Conservation (phyloP, 2,329 filamentous ascomycete species). For the Alternaria burnsii region DNA sequence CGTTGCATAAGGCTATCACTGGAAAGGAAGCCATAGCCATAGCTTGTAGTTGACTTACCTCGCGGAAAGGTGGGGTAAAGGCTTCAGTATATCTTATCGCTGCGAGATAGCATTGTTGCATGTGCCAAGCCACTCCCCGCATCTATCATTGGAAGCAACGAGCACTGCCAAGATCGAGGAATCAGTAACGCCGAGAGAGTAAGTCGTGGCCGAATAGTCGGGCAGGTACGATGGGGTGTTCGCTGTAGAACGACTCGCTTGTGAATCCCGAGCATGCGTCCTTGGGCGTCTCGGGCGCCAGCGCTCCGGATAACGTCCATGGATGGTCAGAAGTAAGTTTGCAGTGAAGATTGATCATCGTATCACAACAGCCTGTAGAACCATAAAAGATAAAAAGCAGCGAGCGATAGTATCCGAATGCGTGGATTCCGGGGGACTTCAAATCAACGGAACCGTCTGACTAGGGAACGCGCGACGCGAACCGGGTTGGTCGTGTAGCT, state of each 20-base stretch:
- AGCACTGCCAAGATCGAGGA: neutral
- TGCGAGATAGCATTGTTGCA: conserved; percentile 7
- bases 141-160: neutral
- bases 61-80: neutral
- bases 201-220: neutral
- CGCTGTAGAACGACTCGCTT: neutral
- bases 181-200: neutral
- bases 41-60: neutral
- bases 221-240: neutral
- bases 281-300: neutral
- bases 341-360: no score
- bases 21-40: neutral
- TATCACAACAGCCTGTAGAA: no score
- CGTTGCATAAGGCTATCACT: neutral
- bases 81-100: conserved; percentile 5
- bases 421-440: no score
- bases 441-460: no score
- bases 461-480: neutral
- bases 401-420: no score
- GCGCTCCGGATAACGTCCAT: neutral
- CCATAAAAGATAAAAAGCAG: neutral
- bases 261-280: neutral
- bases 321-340: neutral
- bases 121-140: conserved; percentile 4
- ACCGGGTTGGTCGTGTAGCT: neutral